phyloP scores from a whole-genome alignment of 2,329 filamentous ascomycete species.

The Aspergillus candidus region DNA sequence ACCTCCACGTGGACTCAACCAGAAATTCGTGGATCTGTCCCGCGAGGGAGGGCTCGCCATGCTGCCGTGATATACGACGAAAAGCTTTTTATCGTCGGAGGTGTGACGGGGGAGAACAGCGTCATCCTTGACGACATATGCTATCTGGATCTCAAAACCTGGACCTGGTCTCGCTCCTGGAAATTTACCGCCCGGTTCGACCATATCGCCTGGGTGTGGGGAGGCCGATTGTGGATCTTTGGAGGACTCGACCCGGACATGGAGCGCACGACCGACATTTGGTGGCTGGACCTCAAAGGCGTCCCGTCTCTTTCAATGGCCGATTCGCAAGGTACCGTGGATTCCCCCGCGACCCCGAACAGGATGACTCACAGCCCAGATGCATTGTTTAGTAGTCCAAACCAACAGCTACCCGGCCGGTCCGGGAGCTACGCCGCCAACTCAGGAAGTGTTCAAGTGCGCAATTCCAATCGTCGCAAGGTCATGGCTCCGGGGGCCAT shows the following conservation, averaged over 20 bases:
- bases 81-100: conserved; percentile 90
- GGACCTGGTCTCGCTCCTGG: conserved; percentile 96
- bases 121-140: conserved; percentile 92
- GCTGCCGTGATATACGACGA: conserved; percentile 93
- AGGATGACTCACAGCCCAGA: conserved; percentile 36
- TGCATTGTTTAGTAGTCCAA: conserved; percentile 31
- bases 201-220: conserved; percentile 90
- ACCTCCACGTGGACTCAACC: conserved; percentile 95
- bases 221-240: conserved; percentile 91
- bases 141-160: conserved; percentile 93
- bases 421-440: conserved; percentile 64
- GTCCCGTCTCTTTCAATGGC: conserved; percentile 75
- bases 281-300: conserved; percentile 94
- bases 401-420: conserved; percentile 32
- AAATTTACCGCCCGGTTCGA: conserved; percentile 92
- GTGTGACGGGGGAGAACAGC: conserved; percentile 89
- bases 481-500: conserved; percentile 74
- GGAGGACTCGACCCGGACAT: conserved; percentile 92
- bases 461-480: conserved; percentile 45
- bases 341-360: conserved; percentile 30
- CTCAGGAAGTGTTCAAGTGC: conserved; percentile 55
- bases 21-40: conserved; percentile 73
- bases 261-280: conserved; percentile 93
- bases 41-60: conserved; percentile 85
- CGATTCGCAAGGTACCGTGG: conserved; percentile 52